Conservation (phyloP, 257 asterid genomes). For the Solanum neorickii region DNA sequence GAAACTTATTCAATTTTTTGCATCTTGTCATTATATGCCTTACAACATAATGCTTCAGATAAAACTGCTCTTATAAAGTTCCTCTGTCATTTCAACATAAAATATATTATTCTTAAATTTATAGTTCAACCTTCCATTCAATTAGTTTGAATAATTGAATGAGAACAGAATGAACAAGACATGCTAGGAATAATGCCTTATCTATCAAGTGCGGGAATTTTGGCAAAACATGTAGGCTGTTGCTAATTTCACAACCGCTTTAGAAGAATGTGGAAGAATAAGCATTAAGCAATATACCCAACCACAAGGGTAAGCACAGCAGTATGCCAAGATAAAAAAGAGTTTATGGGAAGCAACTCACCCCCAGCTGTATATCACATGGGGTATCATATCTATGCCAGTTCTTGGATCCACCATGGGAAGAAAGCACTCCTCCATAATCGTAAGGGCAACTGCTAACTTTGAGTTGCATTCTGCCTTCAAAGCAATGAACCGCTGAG, state of each 20-base stretch:
- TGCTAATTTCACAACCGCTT: neutral
- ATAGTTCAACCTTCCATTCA: neutral
- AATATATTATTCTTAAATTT: neutral
- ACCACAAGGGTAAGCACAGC: neutral
- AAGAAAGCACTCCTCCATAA: slow-evolving; percentile 95
- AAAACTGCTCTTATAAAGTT: neutral
- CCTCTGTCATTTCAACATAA: neutral
- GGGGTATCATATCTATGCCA: slow-evolving; percentile 96
- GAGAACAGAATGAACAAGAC: neutral
- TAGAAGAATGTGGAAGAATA: neutral
- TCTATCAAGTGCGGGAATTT: neutral
- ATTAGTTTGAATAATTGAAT: neutral
- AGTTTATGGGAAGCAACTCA: slow-evolving; percentile 20
- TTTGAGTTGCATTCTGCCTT: slow-evolving; percentile 94
- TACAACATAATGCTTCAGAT: neutral
- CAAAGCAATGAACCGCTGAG: slow-evolving; percentile 49
- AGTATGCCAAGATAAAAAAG: neutral
- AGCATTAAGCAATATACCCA: neutral
- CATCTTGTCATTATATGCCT: neutral
- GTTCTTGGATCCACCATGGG: slow-evolving; percentile 96
- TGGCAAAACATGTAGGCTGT: neutral
- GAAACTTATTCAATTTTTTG: neutral
- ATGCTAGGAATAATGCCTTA: neutral
- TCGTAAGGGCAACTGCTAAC: slow-evolving; percentile 91
- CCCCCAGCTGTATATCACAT: slow-evolving; percentile 96